Conservation (phyloP, 495 filamentous ascomycete species). For the Penicillium goetzii region DNA sequence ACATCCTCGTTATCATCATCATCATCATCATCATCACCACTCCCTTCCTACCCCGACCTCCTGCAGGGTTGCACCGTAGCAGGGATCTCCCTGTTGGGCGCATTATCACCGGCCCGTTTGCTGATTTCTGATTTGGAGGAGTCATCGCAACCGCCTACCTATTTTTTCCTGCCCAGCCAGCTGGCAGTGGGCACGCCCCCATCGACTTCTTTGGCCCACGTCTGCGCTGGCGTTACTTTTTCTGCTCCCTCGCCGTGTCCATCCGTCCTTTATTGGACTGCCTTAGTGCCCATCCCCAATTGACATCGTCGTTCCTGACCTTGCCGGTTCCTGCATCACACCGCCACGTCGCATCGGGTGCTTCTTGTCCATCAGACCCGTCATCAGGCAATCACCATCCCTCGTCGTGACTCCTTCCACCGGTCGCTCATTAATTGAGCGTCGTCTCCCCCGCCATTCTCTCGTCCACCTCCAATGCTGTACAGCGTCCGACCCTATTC, state of each 20-base stretch:
- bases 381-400: constrained; percentile 14
- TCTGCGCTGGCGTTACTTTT: constrained; percentile 17
- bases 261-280: neutral
- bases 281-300: neutral
- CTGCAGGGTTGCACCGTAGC: constrained; percentile 12
- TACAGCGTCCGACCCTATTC: constrained; percentile 14
- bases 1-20: neutral
- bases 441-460: neutral
- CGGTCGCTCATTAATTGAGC: constrained; percentile 20
- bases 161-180: constrained; percentile 33
- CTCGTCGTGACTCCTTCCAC: neutral
- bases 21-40: neutral
- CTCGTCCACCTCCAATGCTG: constrained; percentile 25
- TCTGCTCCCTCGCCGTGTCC: neutral
- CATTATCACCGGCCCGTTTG: constrained; percentile 33
- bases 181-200: constrained; percentile 15
- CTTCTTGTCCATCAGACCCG: neutral
- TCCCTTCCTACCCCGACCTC: neutral
- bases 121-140: constrained; percentile 26
- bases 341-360: constrained; percentile 25
- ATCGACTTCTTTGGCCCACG: constrained; percentile 26
- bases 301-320: constrained; percentile 2
- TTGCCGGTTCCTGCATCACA: constrained; percentile 25
- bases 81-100: constrained; percentile 32
- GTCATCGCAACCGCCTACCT: constrained; percentile 6